phyloP scores from a whole-genome alignment of 2,329 filamentous ascomycete species.

The Nemania sp. region DNA sequence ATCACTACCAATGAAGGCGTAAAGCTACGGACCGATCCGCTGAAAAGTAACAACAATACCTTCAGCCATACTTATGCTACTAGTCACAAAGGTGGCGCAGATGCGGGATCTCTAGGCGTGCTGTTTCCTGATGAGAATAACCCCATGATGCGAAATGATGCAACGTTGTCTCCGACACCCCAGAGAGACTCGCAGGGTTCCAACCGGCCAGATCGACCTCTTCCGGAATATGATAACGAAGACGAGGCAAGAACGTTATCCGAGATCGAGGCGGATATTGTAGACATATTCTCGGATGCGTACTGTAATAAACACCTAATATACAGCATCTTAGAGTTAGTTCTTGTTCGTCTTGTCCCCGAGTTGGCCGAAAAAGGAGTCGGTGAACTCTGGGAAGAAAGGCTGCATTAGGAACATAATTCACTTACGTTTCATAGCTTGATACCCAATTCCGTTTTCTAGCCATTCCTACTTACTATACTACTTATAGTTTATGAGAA shows the following conservation, averaged over 20 bases:
- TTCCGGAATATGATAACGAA: constrained; percentile 41
- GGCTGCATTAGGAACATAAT: constrained; percentile 58
- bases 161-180: constrained; percentile 46
- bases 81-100: constrained; percentile 42
- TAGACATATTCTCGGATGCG: constrained; percentile 81
- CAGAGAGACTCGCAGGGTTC: constrained; percentile 42
- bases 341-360: constrained; percentile 85
- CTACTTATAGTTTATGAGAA: not conserved
- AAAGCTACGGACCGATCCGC: constrained; percentile 48
- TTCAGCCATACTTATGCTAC: constrained; percentile 32
- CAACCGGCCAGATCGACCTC: constrained; percentile 38
- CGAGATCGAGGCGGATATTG: constrained; percentile 72
- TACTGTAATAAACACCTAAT: constrained; percentile 95
- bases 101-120: constrained; percentile 46
- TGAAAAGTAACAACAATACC: constrained; percentile 42
- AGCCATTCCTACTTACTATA: not conserved
- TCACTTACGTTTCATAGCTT: constrained; percentile 13
- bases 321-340: constrained; percentile 82
- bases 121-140: constrained; percentile 45
- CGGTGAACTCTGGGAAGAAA: constrained; percentile 78
- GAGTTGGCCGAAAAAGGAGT: constrained; percentile 81
- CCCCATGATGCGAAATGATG: constrained; percentile 44
- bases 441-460: constrained; percentile 16
- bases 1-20: constrained; percentile 38
- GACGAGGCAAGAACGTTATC: constrained; percentile 64